These are phyloP conservation scores for Phoma sp. DNA, from an alignment of 2,329 filamentous ascomycete species.

Conservation along the genomic window DNA sequence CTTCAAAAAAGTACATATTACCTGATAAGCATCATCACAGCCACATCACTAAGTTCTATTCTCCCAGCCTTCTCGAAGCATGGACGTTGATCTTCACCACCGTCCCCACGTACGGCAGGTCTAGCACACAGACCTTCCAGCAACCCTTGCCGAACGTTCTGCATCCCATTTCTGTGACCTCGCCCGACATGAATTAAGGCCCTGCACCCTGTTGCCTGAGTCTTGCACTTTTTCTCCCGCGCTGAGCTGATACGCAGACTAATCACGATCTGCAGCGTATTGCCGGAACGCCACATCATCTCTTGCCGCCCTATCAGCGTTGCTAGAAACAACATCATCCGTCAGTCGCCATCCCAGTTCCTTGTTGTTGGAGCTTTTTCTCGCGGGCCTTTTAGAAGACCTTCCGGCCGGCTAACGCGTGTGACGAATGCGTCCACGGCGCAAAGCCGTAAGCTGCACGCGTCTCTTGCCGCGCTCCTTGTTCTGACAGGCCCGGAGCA, in stretches of 20 bases:
- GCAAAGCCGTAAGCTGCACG: constrained; percentile 5
- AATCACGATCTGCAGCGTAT: constrained; percentile 17
- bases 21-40: no score
- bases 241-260: constrained; percentile 13
- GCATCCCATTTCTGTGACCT: neutral
- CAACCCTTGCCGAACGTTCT: constrained; percentile 3
- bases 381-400: neutral
- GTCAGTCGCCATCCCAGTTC: neutral
- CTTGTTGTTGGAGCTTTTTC: neutral
- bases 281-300: constrained; percentile 17
- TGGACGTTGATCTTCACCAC: neutral
- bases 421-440: constrained; percentile 1
- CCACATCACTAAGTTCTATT: no score
- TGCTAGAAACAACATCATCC: neutral
- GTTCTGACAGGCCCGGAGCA: constrained; percentile 9
- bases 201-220: neutral
- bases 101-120: neutral
- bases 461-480: constrained; percentile 7
- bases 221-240: neutral
- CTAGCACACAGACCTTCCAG: neutral
- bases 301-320: constrained; percentile 13
- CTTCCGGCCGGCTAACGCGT: neutral
- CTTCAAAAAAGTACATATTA: no score
- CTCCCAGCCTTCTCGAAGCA: neutral
- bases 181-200: neutral